Evolutionary conservation across 176 grass and related monocot genomes (phyloP).

Genomic region (Oryza glaberrima): DNA sequence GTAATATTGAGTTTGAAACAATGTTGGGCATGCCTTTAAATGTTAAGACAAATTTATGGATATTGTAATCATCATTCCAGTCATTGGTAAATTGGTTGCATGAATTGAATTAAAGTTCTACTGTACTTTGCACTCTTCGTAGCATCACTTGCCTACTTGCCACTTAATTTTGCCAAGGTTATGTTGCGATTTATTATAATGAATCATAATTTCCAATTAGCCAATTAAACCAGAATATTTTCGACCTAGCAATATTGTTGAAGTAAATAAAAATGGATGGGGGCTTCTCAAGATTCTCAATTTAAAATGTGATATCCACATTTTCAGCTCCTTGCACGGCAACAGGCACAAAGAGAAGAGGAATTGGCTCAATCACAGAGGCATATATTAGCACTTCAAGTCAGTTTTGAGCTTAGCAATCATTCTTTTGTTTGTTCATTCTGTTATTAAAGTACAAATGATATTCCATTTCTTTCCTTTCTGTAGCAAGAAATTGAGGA

Average conservation of each 20-base stretch:
- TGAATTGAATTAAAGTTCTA: conserved; percentile 1
- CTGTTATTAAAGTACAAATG: conserved; percentile 6
- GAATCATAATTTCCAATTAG: neutral
- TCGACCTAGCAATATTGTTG: conserved; percentile 22
- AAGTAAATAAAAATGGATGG: conserved; percentile 27
- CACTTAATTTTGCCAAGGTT: neutral
- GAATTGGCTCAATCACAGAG: conserved; percentile 93
- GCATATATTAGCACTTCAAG: conserved; percentile 97
- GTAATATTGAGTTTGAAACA: conserved; percentile 47
- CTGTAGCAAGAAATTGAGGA: conserved; percentile 98
- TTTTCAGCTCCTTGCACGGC: conserved; percentile 88
- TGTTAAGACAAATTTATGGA: conserved; percentile 30
- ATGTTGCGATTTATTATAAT: neutral
- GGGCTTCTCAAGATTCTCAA: conserved; percentile 24
- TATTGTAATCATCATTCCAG: conserved; percentile 20
- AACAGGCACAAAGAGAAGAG: conserved; percentile 97
- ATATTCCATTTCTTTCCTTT: conserved; percentile 29
- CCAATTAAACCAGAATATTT: conserved; percentile 17
- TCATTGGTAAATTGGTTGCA: conserved; percentile 19
- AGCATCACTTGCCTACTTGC: neutral
- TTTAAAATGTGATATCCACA: conserved; percentile 39
- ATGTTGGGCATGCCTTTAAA: conserved; percentile 20
- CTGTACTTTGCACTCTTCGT: conserved; percentile 20
- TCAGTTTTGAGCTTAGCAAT: conserved; percentile 48
- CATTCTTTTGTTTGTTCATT: conserved; percentile 20